Conservation (phyloP, 208 protist genomes). For the Leishmania mexicana region DNA sequence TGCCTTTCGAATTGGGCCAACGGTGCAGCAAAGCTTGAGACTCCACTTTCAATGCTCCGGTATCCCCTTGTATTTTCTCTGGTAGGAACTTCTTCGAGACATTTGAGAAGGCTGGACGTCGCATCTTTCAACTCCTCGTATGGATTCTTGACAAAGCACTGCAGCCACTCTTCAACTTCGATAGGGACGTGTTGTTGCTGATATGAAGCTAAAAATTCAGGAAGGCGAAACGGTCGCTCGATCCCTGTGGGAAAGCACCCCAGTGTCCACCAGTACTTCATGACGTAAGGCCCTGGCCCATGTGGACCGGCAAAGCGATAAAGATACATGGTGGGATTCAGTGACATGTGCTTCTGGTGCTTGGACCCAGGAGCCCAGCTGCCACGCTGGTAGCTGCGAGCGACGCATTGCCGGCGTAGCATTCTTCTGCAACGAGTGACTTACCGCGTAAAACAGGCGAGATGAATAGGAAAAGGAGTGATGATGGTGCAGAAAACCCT, state of each 20-base stretch:
- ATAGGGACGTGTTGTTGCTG: slow-evolving; percentile 84
- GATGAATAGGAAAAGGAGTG: background rate
- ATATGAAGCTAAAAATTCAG: slow-evolving; percentile 84
- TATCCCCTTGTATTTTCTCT: slow-evolving; percentile 54
- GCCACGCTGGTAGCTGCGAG: slow-evolving; percentile 79
- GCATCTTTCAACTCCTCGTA: slow-evolving; percentile 52
- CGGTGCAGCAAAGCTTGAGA: slow-evolving; percentile 41
- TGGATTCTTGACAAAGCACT: slow-evolving; percentile 73
- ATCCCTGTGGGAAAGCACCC: slow-evolving; percentile 88
- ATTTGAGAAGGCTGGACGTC: slow-evolving; percentile 41
- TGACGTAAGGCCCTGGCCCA: slow-evolving; percentile 85
- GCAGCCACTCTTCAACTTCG: slow-evolving; percentile 89
- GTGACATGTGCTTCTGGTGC: slow-evolving; percentile 89
- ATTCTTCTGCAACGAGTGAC: slow-evolving; percentile 14
- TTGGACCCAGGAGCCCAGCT: slow-evolving; percentile 84
- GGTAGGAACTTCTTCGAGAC: slow-evolving; percentile 41
- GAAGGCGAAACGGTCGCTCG: slow-evolving; percentile 76
- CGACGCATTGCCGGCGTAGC: slow-evolving; percentile 15
- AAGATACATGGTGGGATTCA: slow-evolving; percentile 83
- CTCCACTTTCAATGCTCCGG: slow-evolving; percentile 30
- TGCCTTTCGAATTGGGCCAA: slow-evolving; percentile 57
- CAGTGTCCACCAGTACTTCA: slow-evolving; percentile 93
- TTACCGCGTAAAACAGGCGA: background rate
- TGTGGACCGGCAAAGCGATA: slow-evolving; percentile 83
- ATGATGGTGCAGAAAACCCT: background rate